Percentiles rank a stretch among this genome's conserved stretches.
phyloP scores from a whole-genome alignment of 805 yeast genomes.

The Huiozyma naganishii region DNA sequence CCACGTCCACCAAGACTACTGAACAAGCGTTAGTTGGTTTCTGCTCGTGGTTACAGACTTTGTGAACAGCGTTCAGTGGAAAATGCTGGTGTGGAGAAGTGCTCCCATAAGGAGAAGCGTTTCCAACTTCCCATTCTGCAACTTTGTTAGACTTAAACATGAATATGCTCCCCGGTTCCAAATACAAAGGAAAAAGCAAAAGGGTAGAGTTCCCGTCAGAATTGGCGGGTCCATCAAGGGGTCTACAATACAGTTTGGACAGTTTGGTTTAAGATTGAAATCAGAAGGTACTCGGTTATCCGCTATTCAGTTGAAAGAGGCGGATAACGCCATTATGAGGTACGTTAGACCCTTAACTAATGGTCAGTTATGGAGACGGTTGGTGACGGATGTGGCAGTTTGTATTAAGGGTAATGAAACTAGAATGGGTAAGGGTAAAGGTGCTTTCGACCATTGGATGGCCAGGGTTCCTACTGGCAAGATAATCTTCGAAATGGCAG shows the following conservation, averaged over 20 bases:
- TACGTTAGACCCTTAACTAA: conserved; percentile 56
- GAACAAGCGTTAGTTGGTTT: too few relatives aligned
- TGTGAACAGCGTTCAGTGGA: too few relatives aligned
- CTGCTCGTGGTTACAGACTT: too few relatives aligned
- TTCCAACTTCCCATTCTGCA: too few relatives aligned
- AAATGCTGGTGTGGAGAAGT: too few relatives aligned
- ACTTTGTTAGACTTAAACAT: conserved; percentile 25
- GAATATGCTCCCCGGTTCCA: conserved; percentile 72
- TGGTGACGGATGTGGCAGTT: conserved; percentile 78
- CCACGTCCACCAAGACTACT: too few relatives aligned
- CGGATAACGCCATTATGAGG: conserved; percentile 78
- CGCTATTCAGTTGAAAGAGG: conserved; percentile 83
- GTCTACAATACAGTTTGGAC: conserved; percentile 68
- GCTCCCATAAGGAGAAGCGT: too few relatives aligned
- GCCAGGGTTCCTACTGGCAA: conserved; percentile 93
- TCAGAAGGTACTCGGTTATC: conserved; percentile 79
- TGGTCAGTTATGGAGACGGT: conserved; percentile 68
- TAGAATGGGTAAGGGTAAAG: conserved; percentile 99
- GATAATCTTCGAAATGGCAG: conserved; percentile 72
- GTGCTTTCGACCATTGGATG: conserved; percentile 96
- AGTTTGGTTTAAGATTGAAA: conserved; percentile 76
- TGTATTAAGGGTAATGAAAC: conserved; percentile 96
- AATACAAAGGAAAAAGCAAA: conserved; percentile 57
- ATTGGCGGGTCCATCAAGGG: conserved; percentile 93
- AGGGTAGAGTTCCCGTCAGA: conserved; percentile 90